phyloP scores from a whole-genome alignment of 257 asterid genomes.

The Solanum bukasovii region DNA sequence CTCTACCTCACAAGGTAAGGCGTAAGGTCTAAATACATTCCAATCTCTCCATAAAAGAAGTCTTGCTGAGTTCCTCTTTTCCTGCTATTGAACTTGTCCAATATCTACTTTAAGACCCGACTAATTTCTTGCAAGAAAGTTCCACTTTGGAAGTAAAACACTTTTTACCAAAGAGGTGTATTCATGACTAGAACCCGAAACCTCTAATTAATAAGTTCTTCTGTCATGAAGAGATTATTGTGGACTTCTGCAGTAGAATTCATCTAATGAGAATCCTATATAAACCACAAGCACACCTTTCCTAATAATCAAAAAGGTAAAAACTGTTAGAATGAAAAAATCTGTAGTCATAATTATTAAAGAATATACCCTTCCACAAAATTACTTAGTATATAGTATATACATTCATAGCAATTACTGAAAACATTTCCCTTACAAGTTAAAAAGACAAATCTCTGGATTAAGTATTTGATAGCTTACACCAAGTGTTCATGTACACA shows the following conservation, averaged over 20 bases:
- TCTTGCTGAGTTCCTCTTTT: background rate
- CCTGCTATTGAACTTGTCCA: background rate
- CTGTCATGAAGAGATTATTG: background rate
- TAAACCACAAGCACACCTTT: background rate
- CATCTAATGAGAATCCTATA: background rate
- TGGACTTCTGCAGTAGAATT: background rate
- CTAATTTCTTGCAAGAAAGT: background rate
- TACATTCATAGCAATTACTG: background rate
- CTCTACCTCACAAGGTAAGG: background rate
- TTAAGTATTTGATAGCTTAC: background rate
- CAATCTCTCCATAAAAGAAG: background rate
- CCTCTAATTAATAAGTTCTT: too few species aligned
- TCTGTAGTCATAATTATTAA: rapidly evolving
- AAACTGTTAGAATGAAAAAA: background rate
- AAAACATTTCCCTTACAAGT: background rate
- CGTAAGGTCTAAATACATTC: background rate
- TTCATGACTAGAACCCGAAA: background rate
- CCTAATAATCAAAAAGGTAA: background rate
- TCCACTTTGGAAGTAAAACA: background rate
- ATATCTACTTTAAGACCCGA: background rate
- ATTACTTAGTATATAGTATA: background rate
- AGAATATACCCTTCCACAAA: background rate
- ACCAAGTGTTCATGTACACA: background rate
- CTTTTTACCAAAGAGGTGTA: background rate
- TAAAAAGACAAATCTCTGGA: background rate